Evolutionary conservation across 2,329 filamentous ascomycete species (phyloP).

Genomic region (Scytalidium sp.): DNA sequence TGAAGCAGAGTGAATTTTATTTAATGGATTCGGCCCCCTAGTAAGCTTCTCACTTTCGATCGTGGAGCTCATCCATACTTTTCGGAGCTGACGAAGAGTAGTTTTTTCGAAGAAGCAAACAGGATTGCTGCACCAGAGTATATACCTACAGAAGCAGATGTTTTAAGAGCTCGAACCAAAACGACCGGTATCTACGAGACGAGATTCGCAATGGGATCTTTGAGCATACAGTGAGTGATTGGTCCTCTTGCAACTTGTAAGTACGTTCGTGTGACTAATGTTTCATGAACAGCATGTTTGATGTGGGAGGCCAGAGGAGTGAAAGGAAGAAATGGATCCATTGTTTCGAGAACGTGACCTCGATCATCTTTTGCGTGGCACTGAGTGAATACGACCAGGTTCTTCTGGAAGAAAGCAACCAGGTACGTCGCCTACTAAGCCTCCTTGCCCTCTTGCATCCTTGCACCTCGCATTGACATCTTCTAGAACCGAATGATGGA

Average conservation of each 20-base stretch:
- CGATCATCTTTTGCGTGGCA: conserved; percentile 98
- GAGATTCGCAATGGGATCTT: conserved; percentile 94
- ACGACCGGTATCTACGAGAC: conserved; percentile 99
- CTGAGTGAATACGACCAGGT: conserved; percentile 98
- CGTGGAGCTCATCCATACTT: too few relatives aligned
- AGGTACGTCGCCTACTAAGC: conserved; percentile 54
- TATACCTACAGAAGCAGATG: conserved; percentile 90
- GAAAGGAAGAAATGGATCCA: conserved; percentile 99
- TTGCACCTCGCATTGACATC: conserved; percentile 13
- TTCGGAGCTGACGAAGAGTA: conserved; percentile 37
- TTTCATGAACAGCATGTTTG: conserved; percentile 77
- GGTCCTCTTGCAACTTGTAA: not conserved
- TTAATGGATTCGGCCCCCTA: conserved; percentile 99
- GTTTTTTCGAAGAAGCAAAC: conserved; percentile 92
- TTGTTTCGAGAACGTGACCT: conserved; percentile 99
- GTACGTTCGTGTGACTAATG: conserved; percentile 15
- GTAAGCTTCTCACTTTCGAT: conserved; percentile 44
- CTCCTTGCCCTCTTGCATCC: not conserved
- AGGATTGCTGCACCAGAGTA: conserved; percentile 84
- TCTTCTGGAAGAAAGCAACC: conserved; percentile 91
- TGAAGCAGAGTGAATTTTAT: conserved; percentile 97
- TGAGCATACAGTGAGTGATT: conserved; percentile 88
- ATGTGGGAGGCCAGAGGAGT: conserved; percentile 94
- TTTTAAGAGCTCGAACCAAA: conserved; percentile 92
- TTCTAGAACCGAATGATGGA: conserved; percentile 98